Conservation (phyloP, 257 asterid species). For the Primulina huaijiensis region DNA sequence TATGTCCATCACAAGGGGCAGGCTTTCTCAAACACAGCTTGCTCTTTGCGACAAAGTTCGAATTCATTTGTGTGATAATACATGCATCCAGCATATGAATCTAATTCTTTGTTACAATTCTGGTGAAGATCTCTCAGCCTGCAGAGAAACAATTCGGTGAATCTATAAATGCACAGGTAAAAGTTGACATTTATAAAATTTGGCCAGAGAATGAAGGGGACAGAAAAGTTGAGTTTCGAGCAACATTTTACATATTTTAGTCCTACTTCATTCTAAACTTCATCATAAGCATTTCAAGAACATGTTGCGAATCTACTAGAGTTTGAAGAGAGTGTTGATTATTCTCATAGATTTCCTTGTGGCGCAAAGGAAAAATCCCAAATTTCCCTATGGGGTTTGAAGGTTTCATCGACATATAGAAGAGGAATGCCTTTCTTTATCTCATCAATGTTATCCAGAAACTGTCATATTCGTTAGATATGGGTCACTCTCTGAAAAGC, state of each 20-base stretch:
- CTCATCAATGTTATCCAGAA: too few species aligned
- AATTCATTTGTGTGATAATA: conserved; percentile 89
- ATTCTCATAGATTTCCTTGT: not conserved
- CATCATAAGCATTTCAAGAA: not conserved
- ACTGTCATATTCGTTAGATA: too few species aligned
- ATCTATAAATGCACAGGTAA: not conserved
- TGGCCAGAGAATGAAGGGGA: not conserved
- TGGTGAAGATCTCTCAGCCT: conserved; percentile 88
- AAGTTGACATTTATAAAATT: not conserved
- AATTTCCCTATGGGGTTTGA: too few species aligned
- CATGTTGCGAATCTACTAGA: not conserved
- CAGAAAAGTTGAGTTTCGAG: not conserved
- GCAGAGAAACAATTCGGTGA: conserved; percentile 14
- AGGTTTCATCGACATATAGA: too few species aligned
- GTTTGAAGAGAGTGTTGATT: not conserved
- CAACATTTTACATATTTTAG: not conserved
- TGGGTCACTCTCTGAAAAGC: too few species aligned
- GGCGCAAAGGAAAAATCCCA: not conserved
- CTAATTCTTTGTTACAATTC: conserved; percentile 83
- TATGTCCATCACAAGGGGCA: conserved; percentile 43
- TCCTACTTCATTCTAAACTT: not conserved
- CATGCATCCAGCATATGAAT: conserved; percentile 92
- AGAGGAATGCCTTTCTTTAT: too few species aligned
- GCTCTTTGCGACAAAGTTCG: conserved; percentile 91
- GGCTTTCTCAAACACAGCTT: conserved; percentile 76